Evolutionary conservation across 352 stramenopile species (phyloP).

Genomic region (Detonula confervacea): DNA sequence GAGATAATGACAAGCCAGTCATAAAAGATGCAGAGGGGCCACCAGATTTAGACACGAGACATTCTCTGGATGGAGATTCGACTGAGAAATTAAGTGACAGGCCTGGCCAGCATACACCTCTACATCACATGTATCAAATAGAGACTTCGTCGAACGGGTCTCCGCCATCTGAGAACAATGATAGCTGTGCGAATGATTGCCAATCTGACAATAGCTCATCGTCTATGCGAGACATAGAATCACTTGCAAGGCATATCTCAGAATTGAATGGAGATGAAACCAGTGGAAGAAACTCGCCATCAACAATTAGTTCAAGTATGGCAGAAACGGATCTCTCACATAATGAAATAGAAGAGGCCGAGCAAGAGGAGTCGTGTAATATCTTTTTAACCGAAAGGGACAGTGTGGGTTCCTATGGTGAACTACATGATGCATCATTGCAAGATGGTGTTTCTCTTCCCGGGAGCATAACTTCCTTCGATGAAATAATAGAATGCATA

Average conservation of each 20-base stretch:
- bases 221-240: constrained; percentile 1
- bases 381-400: neutral
- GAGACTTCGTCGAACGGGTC: neutral
- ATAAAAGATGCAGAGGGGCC: neutral
- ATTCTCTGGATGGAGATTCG: neutral
- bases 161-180: neutral
- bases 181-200: neutral
- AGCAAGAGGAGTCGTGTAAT: neutral
- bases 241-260: neutral
- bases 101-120: neutral
- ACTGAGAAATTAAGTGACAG: neutral
- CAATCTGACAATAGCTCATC: neutral
- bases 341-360: neutral
- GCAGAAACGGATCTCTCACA: neutral
- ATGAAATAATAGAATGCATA: constrained; percentile 22
- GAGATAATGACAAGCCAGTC: neutral
- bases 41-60: neutral
- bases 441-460: constrained; percentile 8
- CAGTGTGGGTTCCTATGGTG: too few relatives aligned
- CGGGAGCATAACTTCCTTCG: constrained; percentile 19
- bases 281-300: neutral
- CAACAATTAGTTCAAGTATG: neutral
- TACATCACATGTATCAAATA: neutral
- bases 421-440: too few relatives aligned
- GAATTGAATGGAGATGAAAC: neutral